Evolutionary conservation across 2,329 filamentous ascomycete species (phyloP).

Genomic region (Fusarium avenaceum): DNA sequence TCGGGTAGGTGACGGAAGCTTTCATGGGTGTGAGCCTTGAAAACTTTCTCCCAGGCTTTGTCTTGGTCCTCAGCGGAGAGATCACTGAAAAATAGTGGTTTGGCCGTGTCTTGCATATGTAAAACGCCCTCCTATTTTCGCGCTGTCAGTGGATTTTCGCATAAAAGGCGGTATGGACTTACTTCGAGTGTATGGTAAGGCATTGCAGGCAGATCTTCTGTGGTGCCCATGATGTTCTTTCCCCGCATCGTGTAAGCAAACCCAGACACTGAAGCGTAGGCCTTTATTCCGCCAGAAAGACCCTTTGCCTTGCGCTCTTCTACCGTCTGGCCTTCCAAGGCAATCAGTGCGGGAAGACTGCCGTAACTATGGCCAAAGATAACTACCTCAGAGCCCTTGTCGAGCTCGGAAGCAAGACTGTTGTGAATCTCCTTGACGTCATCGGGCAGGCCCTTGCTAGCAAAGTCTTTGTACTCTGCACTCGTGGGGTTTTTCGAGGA

Average conservation of each 20-base stretch:
- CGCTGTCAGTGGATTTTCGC: accelerated
- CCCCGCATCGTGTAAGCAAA: background rate
- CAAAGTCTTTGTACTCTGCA: background rate
- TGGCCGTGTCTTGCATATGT: background rate
- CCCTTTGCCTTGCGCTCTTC: background rate
- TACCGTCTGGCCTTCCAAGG: accelerated
- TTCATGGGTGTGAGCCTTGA: background rate
- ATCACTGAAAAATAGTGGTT: background rate
- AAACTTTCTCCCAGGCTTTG: background rate
- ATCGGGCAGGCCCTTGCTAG: background rate
- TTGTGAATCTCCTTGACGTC: background rate
- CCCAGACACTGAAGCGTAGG: background rate
- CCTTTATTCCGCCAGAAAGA: background rate
- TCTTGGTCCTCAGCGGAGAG: accelerated
- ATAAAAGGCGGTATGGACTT: accelerated
- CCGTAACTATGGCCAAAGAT: constrained; percentile 14
- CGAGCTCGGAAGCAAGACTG: background rate
- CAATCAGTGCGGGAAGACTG: background rate
- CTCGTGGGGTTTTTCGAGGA: accelerated
- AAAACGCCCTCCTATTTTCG: background rate
- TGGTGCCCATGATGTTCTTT: background rate
- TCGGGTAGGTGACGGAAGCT: background rate
- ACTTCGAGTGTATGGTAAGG: background rate
- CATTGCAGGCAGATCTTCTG: background rate
- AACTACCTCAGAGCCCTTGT: background rate